These are phyloP conservation scores for Sequoia sempervirens DNA, from an alignment of 75 land plant species.

Conservation along the genomic window DNA sequence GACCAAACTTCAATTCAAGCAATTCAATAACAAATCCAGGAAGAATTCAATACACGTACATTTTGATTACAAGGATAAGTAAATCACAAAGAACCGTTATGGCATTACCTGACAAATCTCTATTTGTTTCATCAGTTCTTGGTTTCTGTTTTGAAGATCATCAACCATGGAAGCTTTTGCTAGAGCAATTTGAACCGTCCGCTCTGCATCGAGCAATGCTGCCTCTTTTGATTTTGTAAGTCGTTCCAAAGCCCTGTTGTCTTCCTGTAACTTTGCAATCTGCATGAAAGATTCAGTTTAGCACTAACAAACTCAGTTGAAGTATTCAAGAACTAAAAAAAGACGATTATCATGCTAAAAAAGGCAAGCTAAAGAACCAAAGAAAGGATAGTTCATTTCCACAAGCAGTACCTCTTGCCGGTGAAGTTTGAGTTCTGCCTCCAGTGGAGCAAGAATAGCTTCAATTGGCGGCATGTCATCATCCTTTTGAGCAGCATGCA, in stretches of 20 bases:
- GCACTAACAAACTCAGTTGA: background rate
- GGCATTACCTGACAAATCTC: constrained; percentile 86
- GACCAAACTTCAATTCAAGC: background rate
- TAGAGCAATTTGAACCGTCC: constrained; percentile 79
- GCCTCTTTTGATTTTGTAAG: constrained; percentile 96
- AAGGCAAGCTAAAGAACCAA: background rate
- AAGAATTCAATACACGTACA: background rate
- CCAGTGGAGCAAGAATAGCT: constrained; percentile 81
- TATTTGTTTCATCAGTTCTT: constrained; percentile 90
- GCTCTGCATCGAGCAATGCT: constrained; percentile 93
- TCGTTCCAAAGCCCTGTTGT: constrained; percentile 90
- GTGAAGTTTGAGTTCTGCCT: constrained; percentile 82
- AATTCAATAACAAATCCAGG: background rate
- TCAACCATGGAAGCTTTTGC: constrained; percentile 93
- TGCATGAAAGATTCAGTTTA: constrained; percentile 16
- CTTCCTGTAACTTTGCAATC: constrained; percentile 90
- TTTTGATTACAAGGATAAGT: background rate
- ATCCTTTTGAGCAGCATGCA: constrained; percentile 81
- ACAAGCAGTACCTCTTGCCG: constrained; percentile 63
- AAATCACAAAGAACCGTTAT: background rate
- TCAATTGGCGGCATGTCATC: constrained; percentile 80
- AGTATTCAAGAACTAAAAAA: background rate
- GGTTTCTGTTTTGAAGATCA: constrained; percentile 91
- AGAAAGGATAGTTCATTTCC: background rate
- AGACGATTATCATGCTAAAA: background rate